These are phyloP conservation scores for Acer campestre DNA, from an alignment of 345 rosid species.

Conservation along the genomic window DNA sequence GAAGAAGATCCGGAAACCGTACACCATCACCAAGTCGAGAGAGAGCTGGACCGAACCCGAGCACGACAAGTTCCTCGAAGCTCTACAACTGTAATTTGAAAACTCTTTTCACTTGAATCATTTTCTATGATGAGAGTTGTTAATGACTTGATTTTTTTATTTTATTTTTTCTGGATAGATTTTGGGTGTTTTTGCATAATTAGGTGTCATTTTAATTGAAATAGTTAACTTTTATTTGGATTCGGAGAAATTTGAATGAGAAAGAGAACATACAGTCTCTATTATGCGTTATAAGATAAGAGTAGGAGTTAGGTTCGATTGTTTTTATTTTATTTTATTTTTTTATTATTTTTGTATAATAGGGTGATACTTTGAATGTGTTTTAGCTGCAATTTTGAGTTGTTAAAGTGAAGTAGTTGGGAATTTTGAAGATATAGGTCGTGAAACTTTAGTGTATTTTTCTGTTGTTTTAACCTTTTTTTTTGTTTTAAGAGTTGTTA, in stretches of 20 bases:
- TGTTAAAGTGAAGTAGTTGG: neutral
- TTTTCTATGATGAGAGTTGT: neutral
- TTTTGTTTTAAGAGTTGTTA: too few relatives aligned
- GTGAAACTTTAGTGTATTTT: neutral
- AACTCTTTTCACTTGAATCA: neutral
- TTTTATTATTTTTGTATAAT: too few relatives aligned
- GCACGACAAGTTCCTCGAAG: slow-evolving; percentile 92
- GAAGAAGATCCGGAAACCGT: slow-evolving; percentile 84
- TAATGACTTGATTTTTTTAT: neutral
- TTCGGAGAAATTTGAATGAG: neutral
- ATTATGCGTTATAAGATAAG: neutral
- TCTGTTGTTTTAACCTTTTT: too few relatives aligned
- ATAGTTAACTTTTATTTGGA: neutral
- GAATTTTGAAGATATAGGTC: neutral
- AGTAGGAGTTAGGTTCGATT: neutral
- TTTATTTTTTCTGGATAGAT: neutral
- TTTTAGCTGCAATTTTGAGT: neutral
- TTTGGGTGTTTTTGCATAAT: neutral
- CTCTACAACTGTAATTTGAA: slow-evolving; percentile 76
- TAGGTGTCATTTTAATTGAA: neutral
- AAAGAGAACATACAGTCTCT: neutral
- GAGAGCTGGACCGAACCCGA: slow-evolving; percentile 99
- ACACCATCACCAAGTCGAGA: slow-evolving; percentile 83
- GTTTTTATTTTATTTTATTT: neutral
- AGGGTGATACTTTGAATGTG: neutral